Base-by-base conservation (phyloP, 441 rosid genomes). In the Isatis lusitanica region DNA sequence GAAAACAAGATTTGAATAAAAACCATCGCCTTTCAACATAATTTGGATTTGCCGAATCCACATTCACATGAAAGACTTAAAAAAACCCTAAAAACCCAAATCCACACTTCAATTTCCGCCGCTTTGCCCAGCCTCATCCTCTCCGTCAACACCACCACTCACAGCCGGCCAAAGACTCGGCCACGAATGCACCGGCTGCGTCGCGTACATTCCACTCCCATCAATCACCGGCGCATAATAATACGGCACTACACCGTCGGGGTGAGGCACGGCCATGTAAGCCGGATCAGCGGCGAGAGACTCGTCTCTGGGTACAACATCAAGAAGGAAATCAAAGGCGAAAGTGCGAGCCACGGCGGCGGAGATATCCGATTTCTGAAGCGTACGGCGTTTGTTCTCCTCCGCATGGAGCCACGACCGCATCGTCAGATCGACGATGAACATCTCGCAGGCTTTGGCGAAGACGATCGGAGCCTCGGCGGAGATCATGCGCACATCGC, bases 361-460 rank as follows among this genome's bases (percentile, higher is more conserved):
- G 1, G 68, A 28, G 13, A 71, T 62, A 13, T 70, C 74, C 2
- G 62, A 17, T 62, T 51, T 62, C 42, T 51, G 53, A 10, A 71
- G 75, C 42, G 62, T 62, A 4, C 51, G 43, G 26, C 63, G 62
- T 62, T 62, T 59, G 46, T 12, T 70, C 18, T 24, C 39, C 13
- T 47, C 59, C 4, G 50, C 24, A 10, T 47, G 47, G 3, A 2
- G 21, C 70, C 76, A 72, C 3, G 69, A 52, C 0, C 68, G 63
- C 11, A 1, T 72, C 0, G 63, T 72, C 10, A 63, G 52, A 63
- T 72, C 76, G 3, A 52, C 12, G 24, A 63, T 31, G 70, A 63
- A 72, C 70, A 72, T 72, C 36, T 72, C 76, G 5, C 76, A 71
- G 1, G 75, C 69, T 21, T 71, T 71, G 3, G 75, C 44, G 17